Evolutionary conservation across 352 stramenopile genomes (phyloP).

Genomic region (Pseudoperonospora humuli): DNA sequence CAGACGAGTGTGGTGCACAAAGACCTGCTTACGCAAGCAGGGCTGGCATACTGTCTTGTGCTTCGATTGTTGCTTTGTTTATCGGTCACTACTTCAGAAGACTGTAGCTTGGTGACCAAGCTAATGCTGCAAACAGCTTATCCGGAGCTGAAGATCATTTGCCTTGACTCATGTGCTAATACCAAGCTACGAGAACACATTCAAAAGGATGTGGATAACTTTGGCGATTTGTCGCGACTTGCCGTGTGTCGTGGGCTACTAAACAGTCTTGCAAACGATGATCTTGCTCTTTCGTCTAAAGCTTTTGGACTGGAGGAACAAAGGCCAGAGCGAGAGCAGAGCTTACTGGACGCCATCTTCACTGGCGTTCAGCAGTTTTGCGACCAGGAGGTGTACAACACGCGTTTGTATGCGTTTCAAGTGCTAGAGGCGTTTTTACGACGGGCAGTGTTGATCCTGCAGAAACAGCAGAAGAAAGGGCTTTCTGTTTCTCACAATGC

Average conservation of each 20-base stretch:
- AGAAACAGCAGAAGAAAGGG: slow-evolving; percentile 25
- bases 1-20: slow-evolving; percentile 72
- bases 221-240: slow-evolving; percentile 48
- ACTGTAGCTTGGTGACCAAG: slow-evolving; percentile 9
- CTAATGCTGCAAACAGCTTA: slow-evolving; percentile 36
- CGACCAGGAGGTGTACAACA: slow-evolving; percentile 51
- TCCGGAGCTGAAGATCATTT: slow-evolving; percentile 23
- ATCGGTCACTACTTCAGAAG: neutral
- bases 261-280: slow-evolving; percentile 52
- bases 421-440: slow-evolving; percentile 71
- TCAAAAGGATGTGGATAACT: slow-evolving; percentile 30
- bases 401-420: slow-evolving; percentile 73
- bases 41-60: slow-evolving; percentile 60
- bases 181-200: slow-evolving; percentile 23
- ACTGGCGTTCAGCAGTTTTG: slow-evolving; percentile 42
- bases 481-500: neutral
- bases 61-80: slow-evolving; percentile 45
- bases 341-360: slow-evolving; percentile 51
- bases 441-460: slow-evolving; percentile 40
- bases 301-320: slow-evolving; percentile 8
- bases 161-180: slow-evolving; percentile 1
- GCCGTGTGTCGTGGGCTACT: slow-evolving; percentile 60
- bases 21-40: slow-evolving; percentile 68
- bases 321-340: slow-evolving; percentile 9
- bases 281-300: slow-evolving; percentile 24